Evolutionary conservation across 164 flowering plant genomes (phyloP), one percentile per base, ranked within the genome.

Genomic region (Berberis thunbergii): DNA sequence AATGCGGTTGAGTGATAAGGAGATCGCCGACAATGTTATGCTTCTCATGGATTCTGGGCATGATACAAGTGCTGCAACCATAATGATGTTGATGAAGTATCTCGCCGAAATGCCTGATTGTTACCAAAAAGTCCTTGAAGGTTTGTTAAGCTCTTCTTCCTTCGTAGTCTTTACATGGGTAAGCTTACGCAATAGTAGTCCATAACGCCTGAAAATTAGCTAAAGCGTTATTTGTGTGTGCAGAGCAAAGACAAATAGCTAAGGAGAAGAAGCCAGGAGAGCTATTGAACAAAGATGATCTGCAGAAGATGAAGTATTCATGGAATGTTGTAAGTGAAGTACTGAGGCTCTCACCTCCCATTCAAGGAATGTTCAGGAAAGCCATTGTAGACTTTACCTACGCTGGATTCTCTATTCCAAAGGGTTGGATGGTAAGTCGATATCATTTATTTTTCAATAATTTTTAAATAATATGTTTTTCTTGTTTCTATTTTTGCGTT

Each of bases 1-100:
- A 45, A 41, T 62, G 40, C 7, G 45, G 6, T 57, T 68, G 54
- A 63, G 43, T 6, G 68, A 64, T 39, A 42, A 53, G 38, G 69
- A 64, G 45, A 65, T 65, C 11, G 73, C 64, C 1, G 69, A 70
- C 7, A 70, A 70, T 45, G 64, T 70, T 0, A 45, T 65, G 9
- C 57, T 60, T 7, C 40, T 70, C 52, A 60, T 70, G 68, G 49
- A 60, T 60, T 42, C 69, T 1, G 73, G 65, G 41, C 73, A 70
- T 12, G 64, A 70, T 41, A 70, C 73, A 3, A 54, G 65, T 13
- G 61, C 59, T 40, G 60, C 65, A 41, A 26, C 73, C 13, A 70
- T 70, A 57, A 61, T 55, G 64, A 64, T 70, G 64, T 26, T 70
- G 52, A 50, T 64, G 57, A 63, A 63, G 40, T 50, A 58, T 59